A percentile compares a stretch with the other conserved stretches of the same genome.
Conservation (phyloP, 345 rosid genomes). For the Limnanthes douglasii region DNA sequence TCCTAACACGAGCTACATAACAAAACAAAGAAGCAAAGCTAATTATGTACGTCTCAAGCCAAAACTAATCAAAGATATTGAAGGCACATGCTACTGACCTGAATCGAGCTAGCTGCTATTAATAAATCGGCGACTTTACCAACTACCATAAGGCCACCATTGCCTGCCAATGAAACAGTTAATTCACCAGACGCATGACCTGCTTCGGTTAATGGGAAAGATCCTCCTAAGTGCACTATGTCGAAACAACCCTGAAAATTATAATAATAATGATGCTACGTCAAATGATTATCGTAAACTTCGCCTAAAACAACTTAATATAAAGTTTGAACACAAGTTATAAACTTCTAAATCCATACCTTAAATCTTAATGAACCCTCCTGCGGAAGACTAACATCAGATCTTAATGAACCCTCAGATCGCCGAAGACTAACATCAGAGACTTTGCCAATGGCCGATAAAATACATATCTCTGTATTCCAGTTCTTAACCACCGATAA, state of each 20-base stretch:
- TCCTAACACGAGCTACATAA: too few relatives aligned
- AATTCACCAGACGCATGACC: conserved; percentile 28
- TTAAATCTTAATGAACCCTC: conserved; percentile 22
- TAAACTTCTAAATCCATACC: conserved; percentile 25
- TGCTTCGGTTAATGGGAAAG: conserved; percentile 23
- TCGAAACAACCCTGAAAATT: conserved; percentile 52
- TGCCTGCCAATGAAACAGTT: conserved; percentile 41
- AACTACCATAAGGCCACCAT: conserved; percentile 35
- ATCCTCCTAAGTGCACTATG: conserved; percentile 36
- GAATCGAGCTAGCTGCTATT: conserved; percentile 51
- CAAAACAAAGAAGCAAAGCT: neutral
- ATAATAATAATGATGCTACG: too few relatives aligned
- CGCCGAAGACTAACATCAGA: too few relatives aligned
- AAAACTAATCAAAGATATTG: too few relatives aligned
- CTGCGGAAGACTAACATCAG: conserved; percentile 39
- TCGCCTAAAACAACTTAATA: too few relatives aligned
- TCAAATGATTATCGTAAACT: too few relatives aligned
- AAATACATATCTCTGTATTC: conserved; percentile 37
- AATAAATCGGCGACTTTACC: conserved; percentile 45
- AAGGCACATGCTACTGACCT: conserved; percentile 37
- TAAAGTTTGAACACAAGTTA: too few relatives aligned
- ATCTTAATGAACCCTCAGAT: too few relatives aligned
- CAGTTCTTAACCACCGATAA: conserved; percentile 34
- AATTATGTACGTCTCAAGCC: too few relatives aligned
- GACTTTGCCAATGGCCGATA: conserved; percentile 62